Percentiles rank a stretch among this genome's conserved stretches.
Conservation (phyloP, 1,284 basidiomycete species). For the Leucocoprinus gongylophorus region DNA sequence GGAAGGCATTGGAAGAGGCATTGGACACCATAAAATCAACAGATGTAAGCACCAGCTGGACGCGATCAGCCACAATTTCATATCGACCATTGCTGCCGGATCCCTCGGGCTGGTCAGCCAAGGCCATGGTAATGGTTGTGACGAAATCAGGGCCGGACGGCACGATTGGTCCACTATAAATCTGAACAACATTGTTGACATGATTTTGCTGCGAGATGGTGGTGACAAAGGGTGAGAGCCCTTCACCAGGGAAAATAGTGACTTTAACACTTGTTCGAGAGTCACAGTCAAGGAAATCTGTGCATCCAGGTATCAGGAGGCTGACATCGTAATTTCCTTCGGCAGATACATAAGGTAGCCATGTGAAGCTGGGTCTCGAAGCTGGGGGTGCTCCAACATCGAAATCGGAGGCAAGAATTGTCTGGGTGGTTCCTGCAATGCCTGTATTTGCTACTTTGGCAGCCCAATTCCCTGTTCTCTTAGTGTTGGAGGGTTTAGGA, state of each 20-base stretch:
- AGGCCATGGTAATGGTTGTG: constrained; percentile 66
- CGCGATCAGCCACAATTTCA: constrained; percentile 74
- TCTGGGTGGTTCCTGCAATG: constrained; percentile 75
- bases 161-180: constrained; percentile 82
- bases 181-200: constrained; percentile 50
- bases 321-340: constrained; percentile 83
- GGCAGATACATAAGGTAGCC: constrained; percentile 85
- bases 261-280: constrained; percentile 79
- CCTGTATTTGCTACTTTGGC: constrained; percentile 55
- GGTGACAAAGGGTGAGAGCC: constrained; percentile 55
- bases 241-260: constrained; percentile 73
- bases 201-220: constrained; percentile 71
- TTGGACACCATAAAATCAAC: constrained; percentile 30
- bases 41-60: constrained; percentile 69
- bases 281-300: constrained; percentile 71
- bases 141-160: constrained; percentile 68
- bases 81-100: constrained; percentile 60
- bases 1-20: constrained; percentile 1
- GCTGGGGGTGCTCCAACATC: constrained; percentile 55
- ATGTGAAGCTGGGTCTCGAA: constrained; percentile 72
- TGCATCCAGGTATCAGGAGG: constrained; percentile 84
- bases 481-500: constrained; percentile 58
- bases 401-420: constrained; percentile 67
- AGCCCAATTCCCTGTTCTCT: constrained; percentile 64
- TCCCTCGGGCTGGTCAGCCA: constrained; percentile 55